Evolutionary conservation across 805 yeast species (phyloP).

Genomic region (Metschnikowia similis): DNA sequence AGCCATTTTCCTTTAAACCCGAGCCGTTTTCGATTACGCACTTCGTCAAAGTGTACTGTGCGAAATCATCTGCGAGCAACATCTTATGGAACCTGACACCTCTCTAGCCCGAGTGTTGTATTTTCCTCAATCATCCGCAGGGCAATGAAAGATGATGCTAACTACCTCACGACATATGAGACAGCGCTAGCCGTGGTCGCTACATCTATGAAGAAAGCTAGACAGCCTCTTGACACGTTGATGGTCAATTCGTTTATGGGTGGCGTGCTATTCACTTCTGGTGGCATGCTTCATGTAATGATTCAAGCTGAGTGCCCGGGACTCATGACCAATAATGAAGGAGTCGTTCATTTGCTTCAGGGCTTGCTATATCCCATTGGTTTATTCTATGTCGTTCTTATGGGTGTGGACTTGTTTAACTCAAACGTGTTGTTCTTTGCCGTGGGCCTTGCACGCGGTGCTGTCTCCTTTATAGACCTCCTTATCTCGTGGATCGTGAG

Average conservation of each 20-base stretch:
- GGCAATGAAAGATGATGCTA: constrained; percentile 19
- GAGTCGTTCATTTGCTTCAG: constrained; percentile 50
- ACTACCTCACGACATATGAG: constrained; percentile 72
- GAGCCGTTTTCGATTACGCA: neutral
- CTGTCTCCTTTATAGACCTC: constrained; percentile 61
- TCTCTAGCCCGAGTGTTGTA: neutral
- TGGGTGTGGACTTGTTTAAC: constrained; percentile 75
- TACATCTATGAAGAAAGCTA: constrained; percentile 76
- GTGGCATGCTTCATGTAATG: constrained; percentile 65
- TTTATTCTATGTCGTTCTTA: constrained; percentile 64
- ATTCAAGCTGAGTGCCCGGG: constrained; percentile 50
- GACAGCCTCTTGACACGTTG: constrained; percentile 59
- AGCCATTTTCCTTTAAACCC: neutral
- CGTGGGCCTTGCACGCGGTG: constrained; percentile 65
- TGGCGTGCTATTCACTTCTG: constrained; percentile 63
- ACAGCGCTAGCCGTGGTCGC: constrained; percentile 83
- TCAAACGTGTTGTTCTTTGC: constrained; percentile 69
- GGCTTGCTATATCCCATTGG: constrained; percentile 69
- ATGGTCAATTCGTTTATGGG: constrained; percentile 64
- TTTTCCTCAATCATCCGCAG: neutral
- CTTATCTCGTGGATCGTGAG: constrained; percentile 63
- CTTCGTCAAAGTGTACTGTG: neutral
- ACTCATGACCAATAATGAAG: constrained; percentile 41
- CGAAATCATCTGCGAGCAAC: neutral
- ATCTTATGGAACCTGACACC: neutral